Base-by-base conservation (phyloP, 805 yeast genomes). In the Candida cerambycidarum region DNA sequence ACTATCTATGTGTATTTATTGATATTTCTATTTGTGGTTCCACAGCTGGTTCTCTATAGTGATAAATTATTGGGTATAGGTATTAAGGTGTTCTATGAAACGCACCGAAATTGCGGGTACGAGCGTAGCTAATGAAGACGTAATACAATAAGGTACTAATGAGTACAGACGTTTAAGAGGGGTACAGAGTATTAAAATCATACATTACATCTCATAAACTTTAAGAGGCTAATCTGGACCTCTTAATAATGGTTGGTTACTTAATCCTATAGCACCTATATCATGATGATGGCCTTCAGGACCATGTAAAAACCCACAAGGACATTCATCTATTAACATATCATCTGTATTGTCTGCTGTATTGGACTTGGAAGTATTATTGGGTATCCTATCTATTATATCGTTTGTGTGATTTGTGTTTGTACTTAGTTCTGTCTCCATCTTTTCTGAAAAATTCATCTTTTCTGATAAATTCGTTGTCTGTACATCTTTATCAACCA, bases 231-330 rank as follows among this genome's bases (percentile, higher is more conserved):
- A 58, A 27, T 58, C 63, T 1, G 65, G 65, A 11, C 65, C 65
- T 41, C 60, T 41, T 21, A 59, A 45, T 27, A 58, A 47, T 4
- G 62, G 61, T 13, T 21, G 31, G 12, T 43, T 44, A 11, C 55
- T 38, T 7, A 58, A 43, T 3, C 64, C 64, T 18, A 52, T 53
- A n/a, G 64, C 63, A 8, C 28, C 44, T 3, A 58, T 43, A 43
- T 59, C 64, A 18, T 50, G 44, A 42, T 59, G 58, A 16, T 44
- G 38, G 6, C 60, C 63, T 42, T 55, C 58, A 5, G 62, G 59
- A 8, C 63, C 64, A 43, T 61, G 65, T n/a, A 61, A 44, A 41
- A 44, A 46, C 3, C 65, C 64, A 51, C 65, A 61, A 3, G 61
- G 62, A 47, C 65, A 61, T 14, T 24, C 32, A 12, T 41, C 40